Conservation (phyloP, 225 moss, liverwort and hornwort genomes). For the Asterella californica region DNA sequence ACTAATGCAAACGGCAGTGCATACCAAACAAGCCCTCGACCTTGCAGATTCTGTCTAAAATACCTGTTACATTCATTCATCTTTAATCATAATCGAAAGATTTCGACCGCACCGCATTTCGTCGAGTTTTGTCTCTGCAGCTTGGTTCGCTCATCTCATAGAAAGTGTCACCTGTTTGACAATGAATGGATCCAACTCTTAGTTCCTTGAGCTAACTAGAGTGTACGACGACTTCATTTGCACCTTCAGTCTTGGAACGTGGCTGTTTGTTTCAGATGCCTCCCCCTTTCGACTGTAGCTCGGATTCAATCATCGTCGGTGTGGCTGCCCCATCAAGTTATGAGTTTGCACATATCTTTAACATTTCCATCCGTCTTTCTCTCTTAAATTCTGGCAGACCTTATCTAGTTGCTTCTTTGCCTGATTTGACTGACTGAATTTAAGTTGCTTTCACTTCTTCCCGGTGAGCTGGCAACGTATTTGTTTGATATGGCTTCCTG, state of each 20-base stretch:
- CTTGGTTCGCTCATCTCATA: neutral
- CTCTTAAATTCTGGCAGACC: too few species aligned
- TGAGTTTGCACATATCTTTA: too few species aligned
- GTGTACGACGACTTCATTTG: neutral
- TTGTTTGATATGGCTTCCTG: too few species aligned
- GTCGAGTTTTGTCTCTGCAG: neutral
- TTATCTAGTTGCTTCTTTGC: too few species aligned
- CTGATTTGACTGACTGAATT: too few species aligned
- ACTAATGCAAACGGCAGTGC: slow-evolving; percentile 54
- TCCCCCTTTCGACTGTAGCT: neutral
- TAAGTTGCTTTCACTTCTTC: too few species aligned
- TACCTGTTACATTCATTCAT: neutral
- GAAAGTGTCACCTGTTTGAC: neutral
- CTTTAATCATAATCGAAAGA: neutral
- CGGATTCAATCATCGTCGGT: too few species aligned
- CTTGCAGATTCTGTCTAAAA: slow-evolving; percentile 54
- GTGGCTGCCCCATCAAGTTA: too few species aligned
- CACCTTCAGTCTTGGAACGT: neutral
- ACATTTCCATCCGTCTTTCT: too few species aligned
- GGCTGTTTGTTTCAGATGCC: neutral
- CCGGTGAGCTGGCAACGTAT: too few species aligned
- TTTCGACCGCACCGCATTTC: neutral
- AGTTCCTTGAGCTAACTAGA: neutral
- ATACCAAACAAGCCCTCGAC: slow-evolving; percentile 57
- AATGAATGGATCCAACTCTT: neutral